Percentiles rank a stretch among this genome's conserved stretches.
phyloP scores from a whole-genome alignment of 2,329 filamentous ascomycete genomes.

The Phialophora tarda region DNA sequence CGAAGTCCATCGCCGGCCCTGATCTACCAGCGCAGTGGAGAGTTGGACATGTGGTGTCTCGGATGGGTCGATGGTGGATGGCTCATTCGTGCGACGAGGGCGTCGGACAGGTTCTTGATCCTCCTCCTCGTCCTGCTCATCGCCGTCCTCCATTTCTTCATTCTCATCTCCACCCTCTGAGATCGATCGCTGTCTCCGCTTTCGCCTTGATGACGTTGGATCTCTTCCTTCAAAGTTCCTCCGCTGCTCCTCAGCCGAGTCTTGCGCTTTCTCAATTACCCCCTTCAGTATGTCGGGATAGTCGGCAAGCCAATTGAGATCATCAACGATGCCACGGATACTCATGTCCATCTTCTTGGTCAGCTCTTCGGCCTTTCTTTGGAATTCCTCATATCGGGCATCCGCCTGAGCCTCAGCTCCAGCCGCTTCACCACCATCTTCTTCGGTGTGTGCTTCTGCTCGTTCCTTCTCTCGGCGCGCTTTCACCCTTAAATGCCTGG shows the following conservation, averaged over 20 bases:
- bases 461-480: constrained; percentile 13
- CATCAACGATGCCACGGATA: constrained; percentile 65
- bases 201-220: constrained; percentile 43
- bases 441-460: constrained; percentile 5
- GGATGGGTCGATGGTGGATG: constrained; percentile 37
- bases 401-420: constrained; percentile 14
- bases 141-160: constrained; percentile 43
- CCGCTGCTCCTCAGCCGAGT: constrained; percentile 37
- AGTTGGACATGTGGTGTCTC: constrained; percentile 31
- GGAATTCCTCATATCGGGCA: constrained; percentile 39
- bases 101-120: constrained; percentile 42
- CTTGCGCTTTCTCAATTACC: constrained; percentile 48
- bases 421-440: constrained; percentile 2
- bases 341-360: constrained; percentile 63
- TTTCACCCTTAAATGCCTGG: constrained; percentile 11
- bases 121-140: constrained; percentile 48
- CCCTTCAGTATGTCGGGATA: constrained; percentile 53
- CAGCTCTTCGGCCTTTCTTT: constrained; percentile 56
- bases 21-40: constrained; percentile 41
- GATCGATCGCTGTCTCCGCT: constrained; percentile 34
- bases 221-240: constrained; percentile 44
- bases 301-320: constrained; percentile 53
- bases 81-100: constrained; percentile 26
- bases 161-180: constrained; percentile 3
- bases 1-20: constrained; percentile 23